A percentile compares a stretch with the other conserved stretches of the same genome.
Evolutionary conservation across 225 moss, liverwort and hornwort genomes (phyloP).

Genomic region (Bryoerythrophyllum caledonicum): DNA sequence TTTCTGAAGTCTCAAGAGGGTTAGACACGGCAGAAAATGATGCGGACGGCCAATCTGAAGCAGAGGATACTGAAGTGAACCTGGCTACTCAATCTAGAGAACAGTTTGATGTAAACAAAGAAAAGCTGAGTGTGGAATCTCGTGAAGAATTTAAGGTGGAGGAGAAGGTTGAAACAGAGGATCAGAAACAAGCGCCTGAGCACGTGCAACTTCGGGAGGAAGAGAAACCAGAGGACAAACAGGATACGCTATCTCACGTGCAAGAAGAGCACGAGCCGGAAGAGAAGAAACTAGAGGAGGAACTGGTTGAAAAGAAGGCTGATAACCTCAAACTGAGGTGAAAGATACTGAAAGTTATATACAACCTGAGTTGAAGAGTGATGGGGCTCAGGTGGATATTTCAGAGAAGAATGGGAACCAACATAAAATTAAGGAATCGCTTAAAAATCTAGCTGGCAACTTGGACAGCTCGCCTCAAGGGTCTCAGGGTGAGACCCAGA

Average conservation of each 20-base stretch:
- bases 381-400: not conserved
- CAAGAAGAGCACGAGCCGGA: conserved; percentile 3
- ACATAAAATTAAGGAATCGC: too few relatives aligned
- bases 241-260: too few relatives aligned
- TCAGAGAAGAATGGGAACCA: conserved; percentile 17
- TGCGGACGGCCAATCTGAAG: conserved; percentile 12
- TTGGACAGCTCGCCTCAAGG: too few relatives aligned
- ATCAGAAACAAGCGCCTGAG: too few relatives aligned
- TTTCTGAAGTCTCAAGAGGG: not conserved
- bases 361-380: conserved; percentile 25
- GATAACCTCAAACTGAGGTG: conserved; percentile 12
- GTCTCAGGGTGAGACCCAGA: conserved; percentile 20
- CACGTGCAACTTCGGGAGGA: too few relatives aligned
- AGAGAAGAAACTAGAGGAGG: conserved; percentile 20
- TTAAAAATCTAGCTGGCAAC: too few relatives aligned
- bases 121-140: conserved; percentile 3
- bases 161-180: too few relatives aligned
- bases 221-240: too few relatives aligned
- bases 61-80: not conserved
- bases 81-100: conserved; percentile 13
- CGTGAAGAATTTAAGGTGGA: conserved; percentile 12
- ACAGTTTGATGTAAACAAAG: not conserved
- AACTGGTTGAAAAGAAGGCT: conserved; percentile 9
- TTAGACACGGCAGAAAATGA: conserved; percentile 10
- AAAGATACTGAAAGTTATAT: not conserved